Evolutionary conservation across 108 stramenopile genomes (phyloP), one percentile per base, ranked within the genome.

Genomic region (Cylindrotheca fusiformis): DNA sequence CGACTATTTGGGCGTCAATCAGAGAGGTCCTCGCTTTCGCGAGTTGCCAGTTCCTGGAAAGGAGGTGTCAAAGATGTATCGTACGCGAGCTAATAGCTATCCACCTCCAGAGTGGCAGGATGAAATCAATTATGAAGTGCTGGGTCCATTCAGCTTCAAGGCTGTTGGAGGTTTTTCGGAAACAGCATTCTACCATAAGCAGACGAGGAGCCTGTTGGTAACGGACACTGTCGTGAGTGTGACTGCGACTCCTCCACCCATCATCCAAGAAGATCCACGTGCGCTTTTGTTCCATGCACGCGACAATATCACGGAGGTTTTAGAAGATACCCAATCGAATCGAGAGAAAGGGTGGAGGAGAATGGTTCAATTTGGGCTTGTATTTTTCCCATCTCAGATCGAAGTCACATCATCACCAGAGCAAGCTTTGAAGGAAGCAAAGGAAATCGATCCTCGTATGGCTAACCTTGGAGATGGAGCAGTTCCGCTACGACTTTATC

Each of bases 331-430:
- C 19, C 32, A 52, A 1, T 81, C 66, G 48, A 83, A 73, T 30
- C 61, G 88, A 33, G 36, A 74, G 24, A 81, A 84, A 67, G 96
- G 96, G 31, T 97, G 96, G 96, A 68, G 94, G 49, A 72, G 93
- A 10, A 89, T 96, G 79, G 75, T 77, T 0, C 91, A 88, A 63
- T 97, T 97, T 66, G 95, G 91, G 18, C 70, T 95, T n/a, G 85
- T 89, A 6, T 97, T 97, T 71, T 89, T 88, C 58, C 95, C 96
- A 6, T 85, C 90, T 17, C 83, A 90, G 53, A 91, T 97, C 53
- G 77, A 83, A 18, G 92, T 95, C 23, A 68, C 72, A 18, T 61
- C 78, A 47, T 26, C 84, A 6, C 49, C 60, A 1, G 48, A 81
- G 25, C 10, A 41, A 10, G 93, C 87, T 0, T 49, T 87, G 8